A percentile compares a stretch with the other conserved stretches of the same genome.
Conservation (phyloP, 2,329 filamentous ascomycete species). For the Fusarium pseudonygamai region DNA sequence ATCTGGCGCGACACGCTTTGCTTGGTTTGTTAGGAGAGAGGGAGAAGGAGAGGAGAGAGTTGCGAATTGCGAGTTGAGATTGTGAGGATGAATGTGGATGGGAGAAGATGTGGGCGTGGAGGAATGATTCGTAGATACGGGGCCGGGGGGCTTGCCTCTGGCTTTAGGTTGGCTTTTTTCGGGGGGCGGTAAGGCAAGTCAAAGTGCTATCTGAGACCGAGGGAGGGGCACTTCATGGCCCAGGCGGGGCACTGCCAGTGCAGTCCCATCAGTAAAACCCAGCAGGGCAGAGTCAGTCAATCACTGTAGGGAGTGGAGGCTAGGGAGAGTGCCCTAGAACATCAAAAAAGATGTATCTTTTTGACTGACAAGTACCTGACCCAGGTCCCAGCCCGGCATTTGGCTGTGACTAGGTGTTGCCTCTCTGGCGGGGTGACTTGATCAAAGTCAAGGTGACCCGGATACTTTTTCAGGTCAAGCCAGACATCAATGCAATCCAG, state of each 20-base stretch:
- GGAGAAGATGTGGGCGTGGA: constrained; percentile 43
- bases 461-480: constrained; percentile 4
- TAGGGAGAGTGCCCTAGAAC: constrained; percentile 7
- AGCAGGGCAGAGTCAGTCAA: not conserved
- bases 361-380: constrained; percentile 32
- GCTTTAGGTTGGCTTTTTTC: not conserved
- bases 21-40: constrained; percentile 16
- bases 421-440: constrained; percentile 24
- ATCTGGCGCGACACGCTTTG: constrained; percentile 55
- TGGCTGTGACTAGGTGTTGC: constrained; percentile 12
- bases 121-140: constrained; percentile 46
- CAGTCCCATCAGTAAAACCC: constrained; percentile 2
- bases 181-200: constrained; percentile 24
- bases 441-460: not conserved
- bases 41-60: constrained; percentile 23
- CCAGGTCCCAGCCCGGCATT: constrained; percentile 16
- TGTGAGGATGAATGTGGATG: constrained; percentile 27
- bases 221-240: constrained; percentile 23
- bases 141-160: not conserved
- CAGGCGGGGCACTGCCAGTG: constrained; percentile 22
- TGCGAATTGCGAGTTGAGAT: constrained; percentile 28
- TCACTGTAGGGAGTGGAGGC: not conserved
- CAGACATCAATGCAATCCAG: not conserved
- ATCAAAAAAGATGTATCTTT: constrained; percentile 19
- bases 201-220: constrained; percentile 27